Evolutionary conservation across 257 asterid species (phyloP).

Genomic region (Nicotiana attenuata): DNA sequence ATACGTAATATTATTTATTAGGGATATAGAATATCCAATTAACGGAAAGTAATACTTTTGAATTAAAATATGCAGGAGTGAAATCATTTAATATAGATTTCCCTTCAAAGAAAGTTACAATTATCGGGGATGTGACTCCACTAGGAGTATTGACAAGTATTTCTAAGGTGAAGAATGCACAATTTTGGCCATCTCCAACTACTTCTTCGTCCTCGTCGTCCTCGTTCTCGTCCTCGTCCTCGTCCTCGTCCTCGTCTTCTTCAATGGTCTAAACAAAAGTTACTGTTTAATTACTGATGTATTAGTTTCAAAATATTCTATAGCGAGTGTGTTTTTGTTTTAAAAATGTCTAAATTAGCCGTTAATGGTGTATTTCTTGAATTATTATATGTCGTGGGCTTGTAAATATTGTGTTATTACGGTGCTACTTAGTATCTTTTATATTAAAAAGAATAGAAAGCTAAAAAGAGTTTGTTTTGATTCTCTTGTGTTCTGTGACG

Average conservation of each 20-base stretch:
- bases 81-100: slow-evolving; percentile 70
- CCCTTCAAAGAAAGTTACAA: slow-evolving; percentile 66
- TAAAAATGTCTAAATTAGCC: not conserved
- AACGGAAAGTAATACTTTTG: not conserved
- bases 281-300: slow-evolving; percentile 4
- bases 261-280: slow-evolving; percentile 11
- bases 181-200: slow-evolving; percentile 65
- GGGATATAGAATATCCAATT: not conserved
- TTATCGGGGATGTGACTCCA: slow-evolving; percentile 68
- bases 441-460: not conserved
- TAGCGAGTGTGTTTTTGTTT: not conserved
- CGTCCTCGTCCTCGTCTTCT: slow-evolving; percentile 23
- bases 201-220: slow-evolving; percentile 19
- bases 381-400: not conserved
- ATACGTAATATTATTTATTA: not conserved
- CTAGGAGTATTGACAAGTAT: slow-evolving; percentile 61
- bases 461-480: not conserved
- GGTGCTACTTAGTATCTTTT: not conserved
- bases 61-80: slow-evolving; percentile 50
- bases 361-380: not conserved
- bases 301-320: not conserved
- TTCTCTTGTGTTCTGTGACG: slow-evolving; percentile 22
- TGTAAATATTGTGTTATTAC: slow-evolving; percentile 12
- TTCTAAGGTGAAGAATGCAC: slow-evolving; percentile 76
- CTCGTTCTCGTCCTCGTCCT: slow-evolving; percentile 17